Evolutionary conservation across 108 stramenopile species (phyloP).

Genomic region (Heterococcus sp.): DNA sequence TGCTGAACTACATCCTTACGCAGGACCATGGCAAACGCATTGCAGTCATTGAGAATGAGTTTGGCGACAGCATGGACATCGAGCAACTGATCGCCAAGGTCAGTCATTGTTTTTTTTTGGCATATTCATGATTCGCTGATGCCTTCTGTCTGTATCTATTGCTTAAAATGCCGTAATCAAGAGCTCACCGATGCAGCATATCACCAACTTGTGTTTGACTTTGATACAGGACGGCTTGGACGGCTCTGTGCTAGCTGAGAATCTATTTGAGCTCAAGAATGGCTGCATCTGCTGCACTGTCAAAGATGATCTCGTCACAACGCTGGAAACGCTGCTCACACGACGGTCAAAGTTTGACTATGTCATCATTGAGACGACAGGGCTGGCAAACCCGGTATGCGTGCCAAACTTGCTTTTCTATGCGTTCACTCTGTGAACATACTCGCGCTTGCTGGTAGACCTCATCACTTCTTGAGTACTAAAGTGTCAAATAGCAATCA

Average conservation of each 20-base stretch:
- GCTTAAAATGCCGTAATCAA: too few relatives aligned
- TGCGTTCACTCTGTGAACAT: too few relatives aligned
- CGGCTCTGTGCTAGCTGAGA: conserved; percentile 64
- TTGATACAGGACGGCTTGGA: conserved; percentile 87
- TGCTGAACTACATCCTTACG: conserved; percentile 73
- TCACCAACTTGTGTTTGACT: too few relatives aligned
- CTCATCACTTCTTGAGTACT: too few relatives aligned
- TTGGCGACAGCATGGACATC: conserved; percentile 51
- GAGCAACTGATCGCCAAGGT: conserved; percentile 52
- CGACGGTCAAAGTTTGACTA: conserved; percentile 68
- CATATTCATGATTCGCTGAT: too few relatives aligned
- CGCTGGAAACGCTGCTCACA: conserved; percentile 71
- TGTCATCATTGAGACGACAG: conserved; percentile 93
- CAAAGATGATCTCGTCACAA: conserved; percentile 61
- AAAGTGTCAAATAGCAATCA: too few relatives aligned
- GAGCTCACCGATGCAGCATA: too few relatives aligned
- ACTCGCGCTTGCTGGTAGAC: neutral
- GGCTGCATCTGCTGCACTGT: conserved; percentile 75
- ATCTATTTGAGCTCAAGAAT: conserved; percentile 64
- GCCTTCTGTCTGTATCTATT: too few relatives aligned
- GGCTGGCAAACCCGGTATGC: conserved; percentile 78
- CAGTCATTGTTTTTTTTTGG: too few relatives aligned
- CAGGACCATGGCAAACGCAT: conserved; percentile 76
- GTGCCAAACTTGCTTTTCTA: neutral
- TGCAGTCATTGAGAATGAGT: conserved; percentile 51